Conservation (phyloP, 495 filamentous ascomycete species). For the Amphirosellinia nigrospora region DNA sequence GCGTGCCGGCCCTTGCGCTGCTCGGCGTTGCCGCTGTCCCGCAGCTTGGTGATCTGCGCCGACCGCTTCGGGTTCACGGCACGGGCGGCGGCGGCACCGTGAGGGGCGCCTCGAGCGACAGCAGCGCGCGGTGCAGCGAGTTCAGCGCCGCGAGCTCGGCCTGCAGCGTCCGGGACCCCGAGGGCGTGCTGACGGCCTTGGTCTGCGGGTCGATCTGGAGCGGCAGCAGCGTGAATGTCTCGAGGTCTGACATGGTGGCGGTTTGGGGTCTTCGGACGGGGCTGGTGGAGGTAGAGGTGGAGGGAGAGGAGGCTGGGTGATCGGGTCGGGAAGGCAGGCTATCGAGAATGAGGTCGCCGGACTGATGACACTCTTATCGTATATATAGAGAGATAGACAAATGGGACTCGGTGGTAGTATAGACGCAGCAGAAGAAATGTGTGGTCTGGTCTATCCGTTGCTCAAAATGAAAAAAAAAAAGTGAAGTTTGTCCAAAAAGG, state of each 20-base stretch:
- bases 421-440: too few relatives aligned
- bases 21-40: constrained; percentile 81
- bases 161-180: constrained; percentile 55
- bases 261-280: too few relatives aligned
- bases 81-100: constrained; percentile 74
- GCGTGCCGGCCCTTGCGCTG: constrained; percentile 75
- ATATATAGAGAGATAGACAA: too few relatives aligned
- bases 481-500: too few relatives aligned
- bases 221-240: constrained; percentile 84
- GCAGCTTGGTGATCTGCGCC: constrained; percentile 86
- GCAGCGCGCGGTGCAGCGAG: constrained; percentile 70
- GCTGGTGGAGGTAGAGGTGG: too few relatives aligned
- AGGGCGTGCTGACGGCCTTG: constrained; percentile 61
- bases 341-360: neutral
- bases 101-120: constrained; percentile 62
- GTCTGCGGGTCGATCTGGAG: constrained; percentile 77
- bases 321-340: too few relatives aligned
- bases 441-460: too few relatives aligned
- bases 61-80: constrained; percentile 82
- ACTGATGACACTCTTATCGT: neutral
- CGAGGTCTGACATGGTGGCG: constrained; percentile 61
- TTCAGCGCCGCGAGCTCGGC: constrained; percentile 75
- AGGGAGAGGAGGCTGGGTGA: neutral
- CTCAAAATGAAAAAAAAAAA: too few relatives aligned
- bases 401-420: too few relatives aligned